Evolutionary conservation across 148 eudicot genomes (phyloP).

Genomic region (Hydrangea macrophylla): DNA sequence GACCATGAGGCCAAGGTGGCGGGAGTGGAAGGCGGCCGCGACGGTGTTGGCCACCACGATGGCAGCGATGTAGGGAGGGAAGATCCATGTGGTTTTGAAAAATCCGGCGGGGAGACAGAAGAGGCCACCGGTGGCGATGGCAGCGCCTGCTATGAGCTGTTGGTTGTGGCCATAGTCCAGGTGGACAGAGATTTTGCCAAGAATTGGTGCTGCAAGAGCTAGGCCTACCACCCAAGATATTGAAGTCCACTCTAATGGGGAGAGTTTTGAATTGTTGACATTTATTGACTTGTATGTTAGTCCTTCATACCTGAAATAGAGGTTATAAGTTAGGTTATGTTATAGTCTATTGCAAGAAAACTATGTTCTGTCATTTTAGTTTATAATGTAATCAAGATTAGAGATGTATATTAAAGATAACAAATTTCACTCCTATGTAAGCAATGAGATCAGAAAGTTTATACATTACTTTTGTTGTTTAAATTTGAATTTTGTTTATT

Average conservation of each 20-base stretch:
- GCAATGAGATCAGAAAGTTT: too few relatives aligned
- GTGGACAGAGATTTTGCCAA: conserved; percentile 27
- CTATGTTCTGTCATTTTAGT: too few relatives aligned
- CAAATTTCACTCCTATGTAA: too few relatives aligned
- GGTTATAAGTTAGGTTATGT: neutral
- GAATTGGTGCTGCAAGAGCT: conserved; percentile 36
- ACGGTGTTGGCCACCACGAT: conserved; percentile 34
- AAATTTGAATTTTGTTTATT: too few relatives aligned
- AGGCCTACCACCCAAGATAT: conserved; percentile 43
- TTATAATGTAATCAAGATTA: too few relatives aligned
- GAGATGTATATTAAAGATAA: too few relatives aligned
- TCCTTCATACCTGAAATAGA: conserved; percentile 32
- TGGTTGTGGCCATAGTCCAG: conserved; percentile 34
- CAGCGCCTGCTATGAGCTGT: conserved; percentile 31
- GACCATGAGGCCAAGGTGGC: conserved; percentile 47
- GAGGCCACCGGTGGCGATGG: conserved; percentile 41
- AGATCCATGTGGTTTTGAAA: conserved; percentile 33
- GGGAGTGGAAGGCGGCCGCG: conserved; percentile 30
- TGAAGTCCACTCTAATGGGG: conserved; percentile 48
- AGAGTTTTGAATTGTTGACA: conserved; percentile 14
- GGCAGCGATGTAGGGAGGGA: conserved; percentile 37
- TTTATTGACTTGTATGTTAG: conserved; percentile 26
- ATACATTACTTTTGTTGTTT: too few relatives aligned
- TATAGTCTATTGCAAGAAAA: too few relatives aligned
- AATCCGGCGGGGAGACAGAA: conserved; percentile 53